These are phyloP conservation scores for Trichoderma brevicompactum DNA, from an alignment of 2,329 filamentous ascomycete genomes.

Conservation along the genomic window DNA sequence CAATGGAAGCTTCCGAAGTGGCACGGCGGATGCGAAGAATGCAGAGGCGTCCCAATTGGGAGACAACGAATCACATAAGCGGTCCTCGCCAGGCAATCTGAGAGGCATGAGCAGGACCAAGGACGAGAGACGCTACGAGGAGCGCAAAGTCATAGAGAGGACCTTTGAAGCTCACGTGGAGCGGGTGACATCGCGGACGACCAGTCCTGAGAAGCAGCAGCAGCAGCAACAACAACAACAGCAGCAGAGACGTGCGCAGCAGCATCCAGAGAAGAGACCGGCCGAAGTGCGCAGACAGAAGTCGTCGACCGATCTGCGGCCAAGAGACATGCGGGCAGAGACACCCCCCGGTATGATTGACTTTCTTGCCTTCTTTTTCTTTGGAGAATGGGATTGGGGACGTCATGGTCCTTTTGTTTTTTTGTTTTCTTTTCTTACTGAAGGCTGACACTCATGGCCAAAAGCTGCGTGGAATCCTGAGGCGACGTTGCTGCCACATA, in stretches of 20 bases:
- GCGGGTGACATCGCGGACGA: conserved; percentile 61
- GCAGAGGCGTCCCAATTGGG: conserved; percentile 43
- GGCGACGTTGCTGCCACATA: conserved; percentile 71
- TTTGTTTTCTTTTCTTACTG: no score
- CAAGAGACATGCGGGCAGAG: conserved; percentile 53
- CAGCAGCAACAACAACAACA: conserved; percentile 43
- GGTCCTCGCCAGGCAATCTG: conserved; percentile 61
- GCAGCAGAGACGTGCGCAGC: conserved; percentile 29
- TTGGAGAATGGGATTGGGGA: background rate
- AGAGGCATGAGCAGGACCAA: conserved; percentile 53
- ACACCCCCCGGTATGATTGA: conserved; percentile 52
- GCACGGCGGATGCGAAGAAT: conserved; percentile 45
- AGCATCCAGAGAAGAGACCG: conserved; percentile 44
- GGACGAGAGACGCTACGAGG: conserved; percentile 52
- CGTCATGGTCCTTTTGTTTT: background rate
- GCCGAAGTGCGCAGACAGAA: conserved; percentile 48
- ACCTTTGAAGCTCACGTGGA: conserved; percentile 65
- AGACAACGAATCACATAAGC: conserved; percentile 56
- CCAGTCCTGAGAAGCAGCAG: conserved; percentile 62
- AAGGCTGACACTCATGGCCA: background rate
- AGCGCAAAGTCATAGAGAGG: conserved; percentile 60
- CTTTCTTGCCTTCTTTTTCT: background rate
- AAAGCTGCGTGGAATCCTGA: conserved; percentile 75
- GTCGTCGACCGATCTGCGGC: conserved; percentile 49
- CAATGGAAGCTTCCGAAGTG: conserved; percentile 42